phyloP scores from a whole-genome alignment of 2,329 filamentous ascomycete species.

The Aspergillus sp. region DNA sequence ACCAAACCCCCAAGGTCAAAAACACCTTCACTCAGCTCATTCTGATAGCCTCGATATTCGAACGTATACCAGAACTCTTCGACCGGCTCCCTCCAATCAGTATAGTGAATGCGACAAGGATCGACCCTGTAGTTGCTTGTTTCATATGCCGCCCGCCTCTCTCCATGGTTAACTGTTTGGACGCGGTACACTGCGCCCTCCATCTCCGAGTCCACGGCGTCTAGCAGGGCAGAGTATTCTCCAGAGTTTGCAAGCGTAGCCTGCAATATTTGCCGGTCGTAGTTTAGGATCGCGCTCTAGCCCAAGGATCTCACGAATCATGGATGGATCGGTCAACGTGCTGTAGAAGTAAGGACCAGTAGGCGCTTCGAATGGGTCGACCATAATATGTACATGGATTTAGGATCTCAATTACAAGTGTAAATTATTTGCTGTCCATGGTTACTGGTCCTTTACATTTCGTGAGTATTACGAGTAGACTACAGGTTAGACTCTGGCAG shows the following conservation, averaged over 20 bases:
- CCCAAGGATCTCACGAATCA: slow-evolving; percentile 11
- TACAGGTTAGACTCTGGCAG: no score
- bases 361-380: slow-evolving; percentile 2
- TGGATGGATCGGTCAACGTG: slow-evolving; percentile 17
- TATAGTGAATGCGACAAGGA: slow-evolving; percentile 6
- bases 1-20: no score
- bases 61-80: slow-evolving; percentile 4
- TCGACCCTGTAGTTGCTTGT: slow-evolving; percentile 6
- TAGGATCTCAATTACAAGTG: no score
- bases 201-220: slow-evolving; percentile 3
- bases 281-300: slow-evolving; percentile 7
- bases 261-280: slow-evolving; percentile 10
- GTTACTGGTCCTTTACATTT: no score
- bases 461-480: no score
- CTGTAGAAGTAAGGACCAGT: slow-evolving; percentile 23
- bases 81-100: slow-evolving; percentile 2
- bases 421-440: no score
- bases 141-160: slow-evolving; percentile 9
- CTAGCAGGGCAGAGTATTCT: slow-evolving; percentile 13
- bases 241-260: slow-evolving; percentile 13
- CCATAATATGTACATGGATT: no score
- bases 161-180: slow-evolving; percentile 3
- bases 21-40: no score
- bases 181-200: slow-evolving; percentile 12
- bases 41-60: background rate